These are phyloP conservation scores for Penicillium freii DNA, from an alignment of 2,329 filamentous ascomycete species.

Conservation along the genomic window DNA sequence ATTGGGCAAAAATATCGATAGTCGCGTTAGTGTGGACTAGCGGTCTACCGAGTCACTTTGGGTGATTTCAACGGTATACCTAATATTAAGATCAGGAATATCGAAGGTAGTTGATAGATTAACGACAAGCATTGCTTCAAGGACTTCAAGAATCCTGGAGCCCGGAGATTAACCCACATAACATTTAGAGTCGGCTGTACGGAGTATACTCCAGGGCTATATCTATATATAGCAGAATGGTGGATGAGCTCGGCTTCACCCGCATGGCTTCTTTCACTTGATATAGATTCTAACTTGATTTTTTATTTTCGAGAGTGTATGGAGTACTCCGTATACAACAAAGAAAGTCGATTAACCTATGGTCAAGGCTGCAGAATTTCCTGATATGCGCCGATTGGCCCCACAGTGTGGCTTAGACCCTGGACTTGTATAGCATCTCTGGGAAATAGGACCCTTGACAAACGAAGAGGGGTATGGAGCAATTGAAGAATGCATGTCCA, in stretches of 20 bases:
- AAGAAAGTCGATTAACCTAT: neutral
- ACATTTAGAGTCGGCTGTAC: neutral
- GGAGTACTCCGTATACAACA: neutral
- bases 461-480: neutral
- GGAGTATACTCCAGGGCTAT: neutral
- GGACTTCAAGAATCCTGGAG: constrained; percentile 9
- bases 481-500: neutral
- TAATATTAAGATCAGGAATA: neutral
- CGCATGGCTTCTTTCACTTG: neutral
- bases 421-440: constrained; percentile 1
- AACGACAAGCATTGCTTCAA: neutral
- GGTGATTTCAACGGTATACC: neutral
- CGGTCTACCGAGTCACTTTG: neutral
- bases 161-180: neutral
- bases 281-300: neutral
- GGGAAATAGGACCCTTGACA: constrained; percentile 4
- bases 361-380: neutral
- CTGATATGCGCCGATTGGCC: constrained; percentile 6
- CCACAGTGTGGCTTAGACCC: constrained; percentile 20
- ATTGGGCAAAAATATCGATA: neutral
- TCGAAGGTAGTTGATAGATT: neutral
- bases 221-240: constrained; percentile 9
- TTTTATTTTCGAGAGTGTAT: neutral
- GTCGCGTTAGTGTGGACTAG: neutral
- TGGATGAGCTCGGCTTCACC: neutral